A percentile compares a stretch with the other conserved stretches of the same genome.
phyloP scores from a whole-genome alignment of 2,329 filamentous ascomycete genomes.

The Epichloe scottii region DNA sequence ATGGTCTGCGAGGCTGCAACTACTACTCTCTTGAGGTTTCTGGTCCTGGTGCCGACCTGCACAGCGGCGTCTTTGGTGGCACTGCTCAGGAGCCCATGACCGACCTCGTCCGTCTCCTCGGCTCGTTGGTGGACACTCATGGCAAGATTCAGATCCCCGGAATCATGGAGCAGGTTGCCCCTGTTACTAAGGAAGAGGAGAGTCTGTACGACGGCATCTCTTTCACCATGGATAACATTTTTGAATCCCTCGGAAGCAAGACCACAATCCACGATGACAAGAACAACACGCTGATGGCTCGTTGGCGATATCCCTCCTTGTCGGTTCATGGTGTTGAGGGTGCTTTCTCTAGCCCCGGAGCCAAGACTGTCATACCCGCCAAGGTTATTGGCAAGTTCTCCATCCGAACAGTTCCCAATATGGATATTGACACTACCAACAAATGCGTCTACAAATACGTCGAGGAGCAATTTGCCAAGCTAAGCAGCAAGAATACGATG shows the following conservation, averaged over 20 bases:
- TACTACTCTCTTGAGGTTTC: constrained; percentile 91
- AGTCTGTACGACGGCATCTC: constrained; percentile 78
- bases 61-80: constrained; percentile 94
- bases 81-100: constrained; percentile 98
- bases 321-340: constrained; percentile 93
- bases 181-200: constrained; percentile 76
- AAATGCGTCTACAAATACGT: constrained; percentile 73
- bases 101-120: constrained; percentile 73
- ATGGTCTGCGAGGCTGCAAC: constrained; percentile 92
- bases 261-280: constrained; percentile 83
- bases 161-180: constrained; percentile 83
- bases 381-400: constrained; percentile 98
- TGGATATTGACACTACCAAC: constrained; percentile 88
- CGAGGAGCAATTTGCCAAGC: constrained; percentile 70
- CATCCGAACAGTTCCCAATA: constrained; percentile 92
- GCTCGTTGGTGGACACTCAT: constrained; percentile 71
- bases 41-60: constrained; percentile 83
- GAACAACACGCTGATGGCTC: constrained; percentile 84
- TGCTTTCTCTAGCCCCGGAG: constrained; percentile 82
- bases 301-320: constrained; percentile 89
- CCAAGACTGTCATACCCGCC: constrained; percentile 96
- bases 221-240: constrained; percentile 92
- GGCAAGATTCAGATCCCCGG: constrained; percentile 94
- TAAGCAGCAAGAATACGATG: constrained; percentile 84
- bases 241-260: constrained; percentile 80